Evolutionary conservation across 495 filamentous ascomycete genomes (phyloP), one percentile per base, ranked within the genome.

Genomic region (Neurospora sp.): DNA sequence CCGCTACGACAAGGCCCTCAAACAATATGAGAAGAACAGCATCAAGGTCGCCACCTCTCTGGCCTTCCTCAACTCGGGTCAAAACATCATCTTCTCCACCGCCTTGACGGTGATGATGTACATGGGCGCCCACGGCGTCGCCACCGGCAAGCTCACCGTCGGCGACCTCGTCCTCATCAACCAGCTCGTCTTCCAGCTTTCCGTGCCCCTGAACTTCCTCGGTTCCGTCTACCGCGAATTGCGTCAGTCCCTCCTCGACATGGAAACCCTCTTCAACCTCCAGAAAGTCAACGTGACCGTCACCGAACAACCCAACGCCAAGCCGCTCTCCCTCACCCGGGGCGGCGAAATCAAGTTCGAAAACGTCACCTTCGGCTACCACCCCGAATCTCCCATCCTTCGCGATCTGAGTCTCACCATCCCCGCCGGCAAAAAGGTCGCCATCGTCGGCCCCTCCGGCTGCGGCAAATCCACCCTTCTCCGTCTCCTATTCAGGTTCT

Each of bases 51-150:
- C 93, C 3, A 98, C 96, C 0, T 97, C 94, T 2, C 84, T 99
- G 40, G 91, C 96, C 11, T 90, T 97, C 72, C 90, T 99, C 76
- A 99, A 99, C 85, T 91, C 89, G n/a, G 96, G 96, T n/a, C 96
- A 99, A 78, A 98, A 93, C 81, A 88, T 99, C 84, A 98, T 99
- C 76, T 99, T 99, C 84, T 97, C 95, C 11, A 91, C 90, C 71
- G 95, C 96, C 6, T 86, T 99, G 74, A 97, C 95, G 4, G 90
- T 87, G n/a, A 99, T 98, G 96, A 99, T 99, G 96, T 98, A 93
- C 78, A 87, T 97, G 42, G 96, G 93, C 14, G 93, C 93, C 44
- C 87, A 96, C 78, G 96, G 96, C 44, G 93, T 99, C 3, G 93
- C 92, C 6, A 88, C 84, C 10, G 96, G 96, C 6, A 81, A 82